These are phyloP conservation scores for Flammula alnicola DNA, from an alignment of 1,284 basidiomycete species.

Conservation along the genomic window DNA sequence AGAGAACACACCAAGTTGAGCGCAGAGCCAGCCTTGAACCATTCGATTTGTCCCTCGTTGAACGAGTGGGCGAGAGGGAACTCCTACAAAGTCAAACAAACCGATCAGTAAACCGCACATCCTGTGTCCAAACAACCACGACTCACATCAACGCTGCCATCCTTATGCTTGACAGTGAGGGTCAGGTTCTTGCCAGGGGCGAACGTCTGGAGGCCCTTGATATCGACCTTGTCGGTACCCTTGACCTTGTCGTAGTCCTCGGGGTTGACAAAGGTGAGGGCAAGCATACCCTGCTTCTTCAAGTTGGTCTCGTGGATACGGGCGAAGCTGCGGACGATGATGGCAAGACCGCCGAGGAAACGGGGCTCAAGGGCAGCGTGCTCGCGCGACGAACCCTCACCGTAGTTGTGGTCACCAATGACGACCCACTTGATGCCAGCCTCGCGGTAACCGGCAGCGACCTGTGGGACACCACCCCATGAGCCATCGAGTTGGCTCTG, in stretches of 20 bases:
- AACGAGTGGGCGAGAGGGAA: constrained; percentile 79
- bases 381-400: constrained; percentile 97
- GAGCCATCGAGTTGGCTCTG: constrained; percentile 92
- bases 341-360: constrained; percentile 93
- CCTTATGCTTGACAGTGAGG: constrained; percentile 79
- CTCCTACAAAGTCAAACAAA: constrained; percentile 41
- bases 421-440: constrained; percentile 94
- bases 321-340: constrained; percentile 95
- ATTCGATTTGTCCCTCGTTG: constrained; percentile 90
- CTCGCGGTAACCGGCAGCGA: constrained; percentile 89
- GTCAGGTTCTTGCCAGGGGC: constrained; percentile 89
- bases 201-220: constrained; percentile 84
- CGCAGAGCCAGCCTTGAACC: constrained; percentile 94
- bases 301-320: constrained; percentile 99
- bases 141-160: constrained; percentile 75
- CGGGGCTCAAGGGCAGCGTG: constrained; percentile 98
- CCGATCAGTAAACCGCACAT: constrained; percentile 29
- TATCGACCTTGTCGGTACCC: constrained; percentile 84
- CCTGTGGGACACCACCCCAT: constrained; percentile 85
- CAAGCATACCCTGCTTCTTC: constrained; percentile 98
- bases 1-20: constrained; percentile 70
- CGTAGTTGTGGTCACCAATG: constrained; percentile 94
- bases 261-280: constrained; percentile 85
- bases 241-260: constrained; percentile 91
- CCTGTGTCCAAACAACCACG: constrained; percentile 25